Evolutionary conservation across 1,284 basidiomycete species (phyloP), one percentile per base, ranked within the genome.

Genomic region (Moesziomyces sp.): DNA sequence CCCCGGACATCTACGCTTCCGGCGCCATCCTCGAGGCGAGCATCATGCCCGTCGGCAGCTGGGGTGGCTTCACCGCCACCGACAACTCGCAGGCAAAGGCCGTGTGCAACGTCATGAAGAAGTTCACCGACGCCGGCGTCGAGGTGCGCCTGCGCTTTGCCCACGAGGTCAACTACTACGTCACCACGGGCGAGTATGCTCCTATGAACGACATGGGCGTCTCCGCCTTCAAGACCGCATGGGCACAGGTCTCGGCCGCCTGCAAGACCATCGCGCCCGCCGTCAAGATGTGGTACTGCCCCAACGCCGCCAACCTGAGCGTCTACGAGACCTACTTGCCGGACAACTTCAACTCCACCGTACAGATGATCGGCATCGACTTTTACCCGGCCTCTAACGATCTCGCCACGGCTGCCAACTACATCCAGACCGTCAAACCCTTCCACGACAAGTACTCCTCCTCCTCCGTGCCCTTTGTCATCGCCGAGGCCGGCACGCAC

Each of bases 101-200:
- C 11, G 78, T 83, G 35, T 79, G 78, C 55, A 70, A 79, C 0
- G 83, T 84, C 30, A 81, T 85, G 81, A 85, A 85, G 73, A 60
- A 81, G 54, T 85, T 84, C 71, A 84, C 83, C 48, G 84, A 85
- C 58, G 61, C 77, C 11, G 84, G 84, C 21, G 74, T 85, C 40
- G 81, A 84, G 46, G 84, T 85, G 46, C 80, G 84, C 58, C 68
- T 85, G 18, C 78, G 84, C 16, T 84, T 85, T 46, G 84, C 76
- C 3, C 83, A 84, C 69, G 83, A 84, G 46, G 75, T 80, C 59
- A 80, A 78, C 53, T 66, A 57, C 65, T 67, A 68, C 55, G 52
- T 65, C 24, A 58, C 63, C 24, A 69, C 63, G 5, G 67, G 62
- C 33, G 62, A 66, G 44, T 72, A 74, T 42, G 52, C 52, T 10